Evolutionary conservation across 176 grass and related monocot species (phyloP).

Genomic region (Avena sativa): DNA sequence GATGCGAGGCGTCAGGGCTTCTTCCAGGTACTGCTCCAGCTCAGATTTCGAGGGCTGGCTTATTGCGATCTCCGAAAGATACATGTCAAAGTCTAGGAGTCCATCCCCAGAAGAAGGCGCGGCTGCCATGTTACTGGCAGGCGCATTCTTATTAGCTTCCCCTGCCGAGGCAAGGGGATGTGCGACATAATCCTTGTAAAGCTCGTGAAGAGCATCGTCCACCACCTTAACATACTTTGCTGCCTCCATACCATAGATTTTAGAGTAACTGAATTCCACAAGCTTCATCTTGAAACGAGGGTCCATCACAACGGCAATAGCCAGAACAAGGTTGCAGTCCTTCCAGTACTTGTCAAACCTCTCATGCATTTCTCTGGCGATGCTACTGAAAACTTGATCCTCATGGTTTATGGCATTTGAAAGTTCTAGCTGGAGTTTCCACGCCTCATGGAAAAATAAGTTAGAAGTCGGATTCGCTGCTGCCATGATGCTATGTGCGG

Average conservation of each 20-base stretch:
- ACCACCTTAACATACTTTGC: conserved; percentile 74
- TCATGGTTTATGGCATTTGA: conserved; percentile 58
- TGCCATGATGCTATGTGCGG: conserved; percentile 68
- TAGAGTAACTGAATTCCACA: conserved; percentile 87
- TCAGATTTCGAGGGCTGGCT: conserved; percentile 67
- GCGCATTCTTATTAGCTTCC: conserved; percentile 43
- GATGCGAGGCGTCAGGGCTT: conserved; percentile 69
- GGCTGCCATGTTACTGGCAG: conserved; percentile 21
- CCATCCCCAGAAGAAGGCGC: conserved; percentile 47
- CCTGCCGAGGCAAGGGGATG: conserved; percentile 56
- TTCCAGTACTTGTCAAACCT: conserved; percentile 97
- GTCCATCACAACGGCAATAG: conserved; percentile 88
- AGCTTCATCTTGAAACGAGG: conserved; percentile 98
- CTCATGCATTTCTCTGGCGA: conserved; percentile 84
- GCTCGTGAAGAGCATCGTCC: conserved; percentile 68
- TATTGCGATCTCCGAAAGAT: conserved; percentile 73
- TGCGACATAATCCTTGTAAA: conserved; percentile 75
- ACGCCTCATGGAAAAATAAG: conserved; percentile 87
- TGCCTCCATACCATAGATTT: conserved; percentile 79
- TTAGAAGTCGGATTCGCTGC: conserved; percentile 75
- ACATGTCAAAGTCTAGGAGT: conserved; percentile 83
- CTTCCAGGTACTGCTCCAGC: conserved; percentile 85
- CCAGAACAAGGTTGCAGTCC: conserved; percentile 84
- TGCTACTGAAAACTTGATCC: conserved; percentile 58
- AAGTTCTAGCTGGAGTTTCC: conserved; percentile 87